Evolutionary conservation across 2,329 filamentous ascomycete species (phyloP), one percentile per base, ranked within the genome.

Genomic region (Monosporascus sp.): DNA sequence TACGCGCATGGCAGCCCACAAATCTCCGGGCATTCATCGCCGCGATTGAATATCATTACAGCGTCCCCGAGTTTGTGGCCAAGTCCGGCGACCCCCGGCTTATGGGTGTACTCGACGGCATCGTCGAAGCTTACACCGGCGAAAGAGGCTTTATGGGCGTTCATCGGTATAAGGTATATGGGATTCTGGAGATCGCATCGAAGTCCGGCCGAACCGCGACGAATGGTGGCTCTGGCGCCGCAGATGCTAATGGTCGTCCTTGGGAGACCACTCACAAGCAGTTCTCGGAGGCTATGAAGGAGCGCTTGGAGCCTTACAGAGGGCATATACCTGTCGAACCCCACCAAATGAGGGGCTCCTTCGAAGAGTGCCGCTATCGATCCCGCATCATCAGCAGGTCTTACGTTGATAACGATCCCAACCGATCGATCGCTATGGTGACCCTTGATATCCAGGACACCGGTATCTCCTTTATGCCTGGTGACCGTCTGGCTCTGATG

Each of bases 91-190:
- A 81, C 49, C 70, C 73, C 0, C 68, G 76, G 11, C 66, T 81
- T 0, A 76, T 78, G 61, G 79, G 79, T 3, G 77, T 81, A 0
- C 55, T 81, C 1, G 78, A 81, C 52, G 78, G 78, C 0, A 79
- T 81, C 2, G 72, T 81, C 1, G 79, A 81, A 58, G 77, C 78
- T 0, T 82, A 81, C 55, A 75, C 76, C 0, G 79, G 78, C 1
- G 78, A 81, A 57, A 70, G 78, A 20, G 78, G 79, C 0, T 81
- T 81, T 60, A 79, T 81, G 78, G 78, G 79, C 5, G 75, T 74
- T 0, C 78, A 82, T 58, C 67, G 78, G n/a, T 80, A 81, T 62
- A 81, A 81, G 59, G 78, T 81, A 5, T 81, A 79, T 56, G 79
- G 78, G 1, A 76, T 81, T 27, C 71, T 81, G 0, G 78, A 81